Base-by-base conservation (phyloP, 192 early-diverging fungal species). In the Dissophora ornata region DNA sequence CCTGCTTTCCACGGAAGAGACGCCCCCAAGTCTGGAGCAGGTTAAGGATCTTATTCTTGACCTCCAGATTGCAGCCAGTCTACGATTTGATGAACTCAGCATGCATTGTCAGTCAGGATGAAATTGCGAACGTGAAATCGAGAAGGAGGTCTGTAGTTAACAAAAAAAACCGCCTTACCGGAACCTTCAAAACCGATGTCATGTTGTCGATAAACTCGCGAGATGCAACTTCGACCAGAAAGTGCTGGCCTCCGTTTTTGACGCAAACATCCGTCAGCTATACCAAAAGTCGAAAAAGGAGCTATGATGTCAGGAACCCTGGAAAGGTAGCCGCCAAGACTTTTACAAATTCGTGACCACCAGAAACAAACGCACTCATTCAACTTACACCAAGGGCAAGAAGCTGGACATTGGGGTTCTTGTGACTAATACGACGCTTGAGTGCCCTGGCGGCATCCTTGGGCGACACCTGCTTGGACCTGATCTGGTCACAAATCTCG, bases 371-470 rank as follows among this genome's bases (percentile, higher is more conserved):
- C n/a, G n/a, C n/a, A n/a, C n/a, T n/a, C n/a, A n/a, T n/a, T n/a
- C n/a, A n/a, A n/a, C n/a, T n/a, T 84, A 89, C 92, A 47, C 89
- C 92, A 60, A 99, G 84, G 18, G 92, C 90, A 16, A 95, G 85
- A 13, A 98, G 80, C 73, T 96, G 93, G 11, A 97, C 97, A 71
- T 98, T 98, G 19, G 97, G 97, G 70, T 98, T 99, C 54, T 87
- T 87, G 80, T 94, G 90, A n/a, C 83, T 80, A 41, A 99, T 73
- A 26, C 95, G 83, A 70, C 89, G 82, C 65, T 94, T 96, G 36
- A 99, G 85, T 19, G 90, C 81, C 22, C 82, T 80, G 48, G 88
- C 85, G 8, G 92, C 92, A 12, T 93, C 86, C 71, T 94, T 94
- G 63, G 94, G 81, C 24, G 85, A 68, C 22, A 88, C 85, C 56